A percentile compares a stretch with the other conserved stretches of the same genome.
Evolutionary conservation across 208 protist species (phyloP).

Genomic region (Vickermania ingenoplastis): DNA sequence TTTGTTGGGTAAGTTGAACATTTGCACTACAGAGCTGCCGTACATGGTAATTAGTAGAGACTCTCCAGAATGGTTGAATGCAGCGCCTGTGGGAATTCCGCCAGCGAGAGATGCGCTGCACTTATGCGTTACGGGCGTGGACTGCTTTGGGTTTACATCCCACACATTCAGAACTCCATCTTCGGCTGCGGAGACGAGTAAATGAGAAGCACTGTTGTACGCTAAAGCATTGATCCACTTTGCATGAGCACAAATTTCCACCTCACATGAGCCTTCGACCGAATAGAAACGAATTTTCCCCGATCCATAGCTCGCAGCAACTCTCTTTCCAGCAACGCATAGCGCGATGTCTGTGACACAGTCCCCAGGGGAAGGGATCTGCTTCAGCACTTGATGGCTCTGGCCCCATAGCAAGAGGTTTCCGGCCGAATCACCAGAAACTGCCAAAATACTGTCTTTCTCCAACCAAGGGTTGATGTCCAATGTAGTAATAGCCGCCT

Average conservation of each 20-base stretch:
- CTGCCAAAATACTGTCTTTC: background rate
- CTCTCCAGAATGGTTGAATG: slow-evolving; percentile 1
- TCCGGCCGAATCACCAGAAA: background rate
- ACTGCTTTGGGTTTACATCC: background rate
- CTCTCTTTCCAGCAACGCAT: background rate
- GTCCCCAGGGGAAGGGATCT: slow-evolving; percentile 8
- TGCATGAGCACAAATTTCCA: slow-evolving; percentile 50
- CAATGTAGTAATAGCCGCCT: background rate
- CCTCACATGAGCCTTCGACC: slow-evolving; percentile 12
- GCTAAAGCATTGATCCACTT: slow-evolving; percentile 48
- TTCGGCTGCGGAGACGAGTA: slow-evolving; percentile 31
- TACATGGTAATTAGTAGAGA: background rate
- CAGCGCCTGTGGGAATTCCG: slow-evolving; percentile 18
- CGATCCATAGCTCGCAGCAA: slow-evolving; percentile 36
- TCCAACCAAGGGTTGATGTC: background rate
- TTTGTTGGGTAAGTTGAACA: slow-evolving; percentile 1
- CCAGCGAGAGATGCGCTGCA: background rate
- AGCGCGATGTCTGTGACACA: slow-evolving; percentile 20
- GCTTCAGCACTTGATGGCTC: background rate
- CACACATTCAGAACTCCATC: slow-evolving; percentile 46
- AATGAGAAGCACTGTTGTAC: slow-evolving; percentile 11
- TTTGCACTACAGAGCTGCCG: background rate
- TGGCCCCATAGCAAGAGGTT: background rate
- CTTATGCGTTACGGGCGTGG: background rate
- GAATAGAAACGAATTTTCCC: slow-evolving; percentile 38